These are phyloP conservation scores for Pseudogymnoascus sp. DNA, from an alignment of 2,329 filamentous ascomycete genomes.

Conservation along the genomic window DNA sequence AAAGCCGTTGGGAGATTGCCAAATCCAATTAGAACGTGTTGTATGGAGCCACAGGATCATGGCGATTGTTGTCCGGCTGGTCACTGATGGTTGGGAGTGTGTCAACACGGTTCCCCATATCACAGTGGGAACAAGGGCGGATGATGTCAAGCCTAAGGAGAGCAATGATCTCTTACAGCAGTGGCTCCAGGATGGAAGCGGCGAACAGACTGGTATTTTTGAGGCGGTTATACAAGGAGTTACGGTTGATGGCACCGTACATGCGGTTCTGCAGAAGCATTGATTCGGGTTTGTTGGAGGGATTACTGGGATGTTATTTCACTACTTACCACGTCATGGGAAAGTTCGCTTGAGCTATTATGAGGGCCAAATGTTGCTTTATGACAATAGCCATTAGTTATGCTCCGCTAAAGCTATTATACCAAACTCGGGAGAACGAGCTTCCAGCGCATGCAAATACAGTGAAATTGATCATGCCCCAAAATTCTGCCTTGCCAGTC, in stretches of 20 bases:
- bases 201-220: conserved; percentile 25
- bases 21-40: conserved; percentile 58
- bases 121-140: conserved; percentile 74
- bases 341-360: background rate
- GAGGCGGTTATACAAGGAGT: conserved; percentile 24
- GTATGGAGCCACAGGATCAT: conserved; percentile 84
- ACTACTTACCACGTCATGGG: background rate
- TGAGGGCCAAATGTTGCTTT: background rate
- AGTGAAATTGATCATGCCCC: conserved; percentile 36
- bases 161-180: conserved; percentile 74
- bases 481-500: conserved; percentile 72
- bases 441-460: background rate
- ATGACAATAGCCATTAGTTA: background rate
- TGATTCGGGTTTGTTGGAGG: background rate
- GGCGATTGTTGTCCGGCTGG: conserved; percentile 76
- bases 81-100: conserved; percentile 57
- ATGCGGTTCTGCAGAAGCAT: conserved; percentile 17
- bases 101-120: conserved; percentile 77
- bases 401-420: background rate
- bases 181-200: conserved; percentile 59
- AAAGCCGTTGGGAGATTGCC: conserved; percentile 54
- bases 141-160: conserved; percentile 79
- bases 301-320: background rate
- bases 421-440: background rate
- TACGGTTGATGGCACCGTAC: conserved; percentile 25